Evolutionary conservation across 257 asterid genomes (phyloP).

Genomic region (Orobanche coerulescens): DNA sequence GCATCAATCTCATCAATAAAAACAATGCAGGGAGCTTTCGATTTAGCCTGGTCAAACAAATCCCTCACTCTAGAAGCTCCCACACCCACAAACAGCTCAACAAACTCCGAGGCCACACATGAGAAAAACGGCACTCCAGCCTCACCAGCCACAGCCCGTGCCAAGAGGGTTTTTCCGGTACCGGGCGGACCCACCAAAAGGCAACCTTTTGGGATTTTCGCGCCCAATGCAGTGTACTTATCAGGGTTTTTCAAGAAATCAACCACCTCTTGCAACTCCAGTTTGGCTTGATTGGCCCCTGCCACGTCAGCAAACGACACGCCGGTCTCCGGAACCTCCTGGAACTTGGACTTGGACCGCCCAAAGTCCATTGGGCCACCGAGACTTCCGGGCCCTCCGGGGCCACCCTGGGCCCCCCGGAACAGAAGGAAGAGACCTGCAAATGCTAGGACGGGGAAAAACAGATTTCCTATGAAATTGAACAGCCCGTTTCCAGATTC

Average conservation of each 20-base stretch:
- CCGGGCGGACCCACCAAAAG: slow-evolving; percentile 74
- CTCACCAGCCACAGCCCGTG: slow-evolving; percentile 76
- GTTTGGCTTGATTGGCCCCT: slow-evolving; percentile 76
- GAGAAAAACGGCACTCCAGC: slow-evolving; percentile 80
- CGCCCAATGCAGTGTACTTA: slow-evolving; percentile 73
- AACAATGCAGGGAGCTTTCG: slow-evolving; percentile 76
- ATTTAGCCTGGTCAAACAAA: slow-evolving; percentile 66
- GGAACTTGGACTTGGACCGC: slow-evolving; percentile 71
- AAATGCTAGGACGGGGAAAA: slow-evolving; percentile 53
- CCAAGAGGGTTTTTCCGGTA: slow-evolving; percentile 68
- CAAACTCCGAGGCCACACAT: slow-evolving; percentile 75
- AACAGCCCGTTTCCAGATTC: slow-evolving; percentile 60
- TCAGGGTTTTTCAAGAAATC: slow-evolving; percentile 75
- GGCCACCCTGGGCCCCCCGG: slow-evolving; percentile 64
- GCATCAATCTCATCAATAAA: slow-evolving; percentile 83
- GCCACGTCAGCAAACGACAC: slow-evolving; percentile 67
- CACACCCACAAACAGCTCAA: slow-evolving; percentile 72
- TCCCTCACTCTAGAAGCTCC: slow-evolving; percentile 89
- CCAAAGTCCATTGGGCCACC: slow-evolving; percentile 89
- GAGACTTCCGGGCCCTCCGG: slow-evolving; percentile 73
- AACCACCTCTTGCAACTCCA: slow-evolving; percentile 69
- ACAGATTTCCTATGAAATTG: slow-evolving; percentile 45
- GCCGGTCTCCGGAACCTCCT: slow-evolving; percentile 78
- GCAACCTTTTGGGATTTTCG: slow-evolving; percentile 73
- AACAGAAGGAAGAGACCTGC: slow-evolving; percentile 59